Conservation (phyloP, 768 basidiomycete genomes). For the Naganishia vishniacii region DNA sequence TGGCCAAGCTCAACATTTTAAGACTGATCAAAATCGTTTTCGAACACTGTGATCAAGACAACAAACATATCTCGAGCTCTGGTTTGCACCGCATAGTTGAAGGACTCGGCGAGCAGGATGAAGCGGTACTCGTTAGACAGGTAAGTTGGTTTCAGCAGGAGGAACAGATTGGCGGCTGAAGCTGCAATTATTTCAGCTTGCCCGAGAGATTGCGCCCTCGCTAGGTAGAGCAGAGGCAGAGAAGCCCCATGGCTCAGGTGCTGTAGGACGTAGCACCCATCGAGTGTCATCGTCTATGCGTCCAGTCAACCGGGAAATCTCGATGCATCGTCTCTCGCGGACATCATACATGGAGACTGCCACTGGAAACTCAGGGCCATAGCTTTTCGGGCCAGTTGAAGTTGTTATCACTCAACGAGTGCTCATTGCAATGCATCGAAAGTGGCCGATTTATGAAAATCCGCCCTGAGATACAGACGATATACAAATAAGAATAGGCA, state of each 20-base stretch:
- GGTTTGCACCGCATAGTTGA: conserved; percentile 75
- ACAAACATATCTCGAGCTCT: conserved; percentile 72
- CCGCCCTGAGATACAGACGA: no score
- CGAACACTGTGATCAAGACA: conserved; percentile 81
- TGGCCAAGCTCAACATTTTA: conserved; percentile 83
- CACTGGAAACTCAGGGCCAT: no score
- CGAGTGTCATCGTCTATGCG: neutral
- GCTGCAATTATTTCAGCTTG: neutral
- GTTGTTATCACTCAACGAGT: no score
- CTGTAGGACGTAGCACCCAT: neutral
- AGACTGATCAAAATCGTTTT: conserved; percentile 77
- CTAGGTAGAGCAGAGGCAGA: neutral
- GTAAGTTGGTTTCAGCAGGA: conserved; percentile 43
- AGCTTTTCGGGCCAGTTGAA: no score
- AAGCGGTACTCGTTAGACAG: conserved; percentile 83
- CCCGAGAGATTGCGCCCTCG: conserved; percentile 6
- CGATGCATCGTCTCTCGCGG: no score
- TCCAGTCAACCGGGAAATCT: neutral
- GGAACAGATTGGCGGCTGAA: neutral
- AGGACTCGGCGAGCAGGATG: conserved; percentile 73
- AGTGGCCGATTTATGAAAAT: no score
- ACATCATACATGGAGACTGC: no score
- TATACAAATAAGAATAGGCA: no score
- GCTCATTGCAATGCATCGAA: no score
- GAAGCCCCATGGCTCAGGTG: neutral